Percentiles rank a stretch among this genome's conserved stretches.
Evolutionary conservation across 495 filamentous ascomycete species (phyloP).

Genomic region (Talaromyces thailandensis): DNA sequence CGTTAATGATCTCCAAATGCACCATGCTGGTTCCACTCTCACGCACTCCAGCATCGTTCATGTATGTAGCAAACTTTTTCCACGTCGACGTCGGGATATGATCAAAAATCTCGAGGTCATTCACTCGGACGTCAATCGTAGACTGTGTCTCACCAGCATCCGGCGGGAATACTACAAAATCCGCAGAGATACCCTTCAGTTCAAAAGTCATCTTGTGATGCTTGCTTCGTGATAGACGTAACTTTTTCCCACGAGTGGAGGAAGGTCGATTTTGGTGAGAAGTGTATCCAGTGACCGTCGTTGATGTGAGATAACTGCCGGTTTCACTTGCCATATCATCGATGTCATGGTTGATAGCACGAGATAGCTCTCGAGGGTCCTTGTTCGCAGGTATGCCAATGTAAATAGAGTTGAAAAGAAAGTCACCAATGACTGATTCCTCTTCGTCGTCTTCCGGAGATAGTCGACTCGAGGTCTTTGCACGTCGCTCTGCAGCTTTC

Average conservation of each 20-base stretch:
- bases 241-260: constrained; percentile 41
- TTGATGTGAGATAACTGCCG: constrained; percentile 69
- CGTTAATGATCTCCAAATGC: constrained; percentile 79
- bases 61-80: constrained; percentile 95
- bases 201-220: constrained; percentile 95
- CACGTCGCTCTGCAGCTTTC: constrained; percentile 65
- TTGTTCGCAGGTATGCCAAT: constrained; percentile 83
- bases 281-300: constrained; percentile 52
- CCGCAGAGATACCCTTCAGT: constrained; percentile 74
- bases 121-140: constrained; percentile 72
- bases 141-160: constrained; percentile 71
- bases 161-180: constrained; percentile 76
- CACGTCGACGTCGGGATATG: constrained; percentile 93
- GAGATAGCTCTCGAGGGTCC: constrained; percentile 70
- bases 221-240: constrained; percentile 77
- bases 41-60: constrained; percentile 74
- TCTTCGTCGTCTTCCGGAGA: constrained; percentile 53
- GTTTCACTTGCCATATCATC: constrained; percentile 85
- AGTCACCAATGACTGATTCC: constrained; percentile 83
- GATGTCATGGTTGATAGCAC: constrained; percentile 78
- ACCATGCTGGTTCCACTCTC: constrained; percentile 83
- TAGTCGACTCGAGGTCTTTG: constrained; percentile 34
- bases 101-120: constrained; percentile 85
- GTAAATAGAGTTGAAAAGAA: constrained; percentile 97
- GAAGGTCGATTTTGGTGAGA: constrained; percentile 38